Percentiles rank a stretch among this genome's conserved stretches.
Conservation (phyloP, 805 yeast genomes). For the Kodamaea kaohsiungensis region DNA sequence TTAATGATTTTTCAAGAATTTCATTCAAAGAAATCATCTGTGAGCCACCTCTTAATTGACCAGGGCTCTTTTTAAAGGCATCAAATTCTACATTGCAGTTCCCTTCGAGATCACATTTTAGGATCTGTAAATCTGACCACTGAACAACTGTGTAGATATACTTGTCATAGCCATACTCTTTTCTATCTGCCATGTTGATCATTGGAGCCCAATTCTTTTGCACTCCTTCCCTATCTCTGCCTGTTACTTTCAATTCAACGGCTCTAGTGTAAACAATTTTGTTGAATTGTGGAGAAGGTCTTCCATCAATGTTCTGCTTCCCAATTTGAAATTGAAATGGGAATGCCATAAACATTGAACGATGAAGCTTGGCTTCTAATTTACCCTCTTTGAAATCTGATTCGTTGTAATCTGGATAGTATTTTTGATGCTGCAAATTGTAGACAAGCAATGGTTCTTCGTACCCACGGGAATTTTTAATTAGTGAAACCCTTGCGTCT, state of each 20-base stretch:
- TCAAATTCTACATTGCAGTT: slow-evolving; percentile 22
- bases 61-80: neutral
- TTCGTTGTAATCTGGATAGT: slow-evolving; percentile 6
- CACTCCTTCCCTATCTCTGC: slow-evolving; percentile 8
- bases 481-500: slow-evolving; percentile 47
- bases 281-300: slow-evolving; percentile 10
- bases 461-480: slow-evolving; percentile 31
- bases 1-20: neutral
- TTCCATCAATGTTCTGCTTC: slow-evolving; percentile 26
- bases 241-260: slow-evolving; percentile 20
- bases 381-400: slow-evolving; percentile 2
- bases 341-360: slow-evolving; percentile 34
- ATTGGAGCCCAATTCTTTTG: slow-evolving; percentile 47
- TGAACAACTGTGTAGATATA: slow-evolving; percentile 32
- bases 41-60: slow-evolving; percentile 35
- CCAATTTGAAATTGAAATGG: slow-evolving; percentile 38
- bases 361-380: slow-evolving; percentile 11
- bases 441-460: slow-evolving; percentile 50
- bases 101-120: slow-evolving; percentile 24
- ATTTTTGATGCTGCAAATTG: slow-evolving; percentile 31
- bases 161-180: slow-evolving; percentile 25
- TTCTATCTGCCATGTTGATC: slow-evolving; percentile 25
- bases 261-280: slow-evolving; percentile 22
- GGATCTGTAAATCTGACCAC: slow-evolving; percentile 30
- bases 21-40: slow-evolving; percentile 27